Base-by-base conservation (phyloP, 164 flowering plant species). In the Dillenia suffruticosa region DNA sequence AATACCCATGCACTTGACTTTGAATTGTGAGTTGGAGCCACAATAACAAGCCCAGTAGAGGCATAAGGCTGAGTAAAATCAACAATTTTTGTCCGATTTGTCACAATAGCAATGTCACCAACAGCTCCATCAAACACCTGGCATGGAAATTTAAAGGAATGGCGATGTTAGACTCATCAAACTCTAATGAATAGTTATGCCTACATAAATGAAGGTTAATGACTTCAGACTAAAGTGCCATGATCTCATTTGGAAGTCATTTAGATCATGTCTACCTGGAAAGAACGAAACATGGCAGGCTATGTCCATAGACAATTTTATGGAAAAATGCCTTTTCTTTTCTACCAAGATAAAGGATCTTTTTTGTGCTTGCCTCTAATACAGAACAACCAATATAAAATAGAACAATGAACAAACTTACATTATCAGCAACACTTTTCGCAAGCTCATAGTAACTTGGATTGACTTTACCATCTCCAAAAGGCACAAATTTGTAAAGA, bases 11-110 rank as follows among this genome's bases (percentile, higher is more conserved):
- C 86, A 70, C 77, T 81, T 48, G 84, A 74, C 44, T 77, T 79
- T 44, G 58, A 10, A 51, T 67, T 63, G 46, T 59, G 62, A 49
- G 76, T 49, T 13, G 95, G 89, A 58, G 80, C 81, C 12, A 90
- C 92, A 9, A 90, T 72, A 44, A 88, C 92, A 12, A 90, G 88
- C 24, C 95, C 95, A 15, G 87, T 76, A 2, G 82, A 59, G 54
- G 68, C 68, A 63, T 76, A 90, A 51, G 97, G 97, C 81, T 90
- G 97, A 49, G 95, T 81, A 57, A 88, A 90, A 67, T 90, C 97
- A 17, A 78, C 92, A 59, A 76, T 68, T 65, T 40, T 82, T 51
- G 89, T 90, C 63, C 95, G 67, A 74, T 81, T 81, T 53, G 86
- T 82, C 24, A 77, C 79, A 70, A 90, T 81, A 16, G 95, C 72